phyloP scores from a whole-genome alignment of 164 flowering plant species.

The Dillenia suffruticosa region DNA sequence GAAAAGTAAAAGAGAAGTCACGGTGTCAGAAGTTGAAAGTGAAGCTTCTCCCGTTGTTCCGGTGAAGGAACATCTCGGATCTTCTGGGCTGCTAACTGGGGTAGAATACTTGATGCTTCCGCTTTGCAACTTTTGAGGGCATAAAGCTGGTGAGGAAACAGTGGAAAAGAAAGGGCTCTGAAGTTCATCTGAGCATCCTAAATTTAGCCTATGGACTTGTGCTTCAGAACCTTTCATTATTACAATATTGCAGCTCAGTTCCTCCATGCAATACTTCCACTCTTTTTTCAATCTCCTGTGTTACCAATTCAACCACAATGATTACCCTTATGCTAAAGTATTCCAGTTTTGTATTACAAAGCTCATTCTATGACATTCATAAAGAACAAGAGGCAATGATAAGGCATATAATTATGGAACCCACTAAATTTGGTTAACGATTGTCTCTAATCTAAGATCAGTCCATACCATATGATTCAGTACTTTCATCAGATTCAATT shows the following conservation, averaged over 20 bases:
- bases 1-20: slow-evolving; percentile 38
- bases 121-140: slow-evolving; percentile 20
- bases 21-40: slow-evolving; percentile 33
- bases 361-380: too few species aligned
- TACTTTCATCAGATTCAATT: too few species aligned
- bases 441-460: too few species aligned
- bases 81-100: slow-evolving; percentile 89
- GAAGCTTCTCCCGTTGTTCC: slow-evolving; percentile 41
- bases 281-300: slow-evolving; percentile 80
- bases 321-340: not conserved
- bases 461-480: too few species aligned
- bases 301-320: slow-evolving; percentile 8
- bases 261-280: slow-evolving; percentile 69
- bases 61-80: slow-evolving; percentile 34
- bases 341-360: too few species aligned
- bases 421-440: too few species aligned
- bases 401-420: too few species aligned
- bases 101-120: slow-evolving; percentile 58
- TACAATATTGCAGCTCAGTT: slow-evolving; percentile 84
- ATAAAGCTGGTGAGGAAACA: slow-evolving; percentile 34
- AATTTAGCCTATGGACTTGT: slow-evolving; percentile 76
- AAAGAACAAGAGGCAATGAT: too few species aligned
- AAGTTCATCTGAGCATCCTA: slow-evolving; percentile 39
- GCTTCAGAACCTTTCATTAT: slow-evolving; percentile 72
- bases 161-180: slow-evolving; percentile 53